A percentile compares a stretch with the other conserved stretches of the same genome.
These are phyloP conservation scores for Macrophomina phaseolina DNA, from an alignment of 2,329 filamentous ascomycete species.

Conservation along the genomic window DNA sequence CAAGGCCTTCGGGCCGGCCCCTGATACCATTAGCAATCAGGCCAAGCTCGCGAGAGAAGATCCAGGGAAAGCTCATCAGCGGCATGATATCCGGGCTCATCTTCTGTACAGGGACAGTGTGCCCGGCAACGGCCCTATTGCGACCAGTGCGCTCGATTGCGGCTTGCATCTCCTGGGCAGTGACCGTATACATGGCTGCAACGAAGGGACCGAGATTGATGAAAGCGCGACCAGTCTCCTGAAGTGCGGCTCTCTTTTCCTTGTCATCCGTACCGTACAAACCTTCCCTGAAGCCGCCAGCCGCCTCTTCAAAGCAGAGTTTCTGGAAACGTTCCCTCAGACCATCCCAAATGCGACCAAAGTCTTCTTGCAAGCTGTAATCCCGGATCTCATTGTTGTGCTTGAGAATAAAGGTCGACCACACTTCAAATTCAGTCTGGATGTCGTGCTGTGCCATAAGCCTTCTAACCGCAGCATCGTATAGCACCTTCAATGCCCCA, in stretches of 20 bases:
- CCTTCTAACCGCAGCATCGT: conserved; percentile 77
- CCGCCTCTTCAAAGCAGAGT: conserved; percentile 67
- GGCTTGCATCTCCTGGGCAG: conserved; percentile 69
- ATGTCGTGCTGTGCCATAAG: conserved; percentile 88
- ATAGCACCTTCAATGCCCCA: conserved; percentile 71
- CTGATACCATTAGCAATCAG: conserved; percentile 61
- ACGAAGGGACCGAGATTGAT: conserved; percentile 72
- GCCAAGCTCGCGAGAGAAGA: conserved; percentile 76
- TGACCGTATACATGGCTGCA: conserved; percentile 87
- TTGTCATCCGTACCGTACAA: background rate
- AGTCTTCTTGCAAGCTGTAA: conserved; percentile 86
- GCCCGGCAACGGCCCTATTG: conserved; percentile 47
- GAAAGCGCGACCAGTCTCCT: conserved; percentile 61
- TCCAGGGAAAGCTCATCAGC: conserved; percentile 92
- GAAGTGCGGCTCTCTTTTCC: background rate
- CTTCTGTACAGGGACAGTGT: conserved; percentile 43
- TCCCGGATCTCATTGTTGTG: conserved; percentile 75
- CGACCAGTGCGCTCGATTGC: conserved; percentile 60
- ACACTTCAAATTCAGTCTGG: conserved; percentile 88
- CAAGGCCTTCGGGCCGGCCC: background rate
- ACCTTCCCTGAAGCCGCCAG: conserved; percentile 64
- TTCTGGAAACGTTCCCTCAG: conserved; percentile 74
- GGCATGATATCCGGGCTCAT: conserved; percentile 71
- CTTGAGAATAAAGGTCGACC: conserved; percentile 81
- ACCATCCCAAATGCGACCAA: conserved; percentile 69